phyloP scores from a whole-genome alignment of 164 flowering plant species.

The Stephania yunnanensis region DNA sequence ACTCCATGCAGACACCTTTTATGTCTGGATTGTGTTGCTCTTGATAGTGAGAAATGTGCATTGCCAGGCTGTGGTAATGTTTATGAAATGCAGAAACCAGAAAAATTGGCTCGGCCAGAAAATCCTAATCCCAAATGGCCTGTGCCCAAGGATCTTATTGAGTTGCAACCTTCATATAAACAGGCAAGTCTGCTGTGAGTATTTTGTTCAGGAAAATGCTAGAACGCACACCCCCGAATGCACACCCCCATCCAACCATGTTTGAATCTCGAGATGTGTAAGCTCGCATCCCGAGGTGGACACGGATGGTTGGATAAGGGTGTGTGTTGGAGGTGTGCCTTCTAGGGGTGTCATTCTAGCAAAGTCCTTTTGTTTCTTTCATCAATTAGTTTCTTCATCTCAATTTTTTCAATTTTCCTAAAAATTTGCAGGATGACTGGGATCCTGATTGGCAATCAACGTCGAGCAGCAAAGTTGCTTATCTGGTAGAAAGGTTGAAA shows the following conservation, averaged over 20 bases:
- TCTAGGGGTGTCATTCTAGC: too few relatives aligned
- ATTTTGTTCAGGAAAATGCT: not conserved
- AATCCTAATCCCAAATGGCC: constrained; percentile 99
- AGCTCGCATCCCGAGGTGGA: too few relatives aligned
- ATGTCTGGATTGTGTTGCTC: constrained; percentile 86
- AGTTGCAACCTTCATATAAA: constrained; percentile 94
- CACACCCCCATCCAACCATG: too few relatives aligned
- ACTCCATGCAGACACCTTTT: constrained; percentile 96
- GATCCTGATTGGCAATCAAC: constrained; percentile 99
- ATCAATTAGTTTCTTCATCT: not conserved
- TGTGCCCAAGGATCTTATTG: constrained; percentile 98
- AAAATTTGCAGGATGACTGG: constrained; percentile 72
- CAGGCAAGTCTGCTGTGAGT: constrained; percentile 43
- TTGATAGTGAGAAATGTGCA: constrained; percentile 75
- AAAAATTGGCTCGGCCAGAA: constrained; percentile 78
- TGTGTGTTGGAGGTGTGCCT: too few relatives aligned
- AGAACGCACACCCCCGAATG: too few relatives aligned
- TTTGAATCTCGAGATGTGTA: too few relatives aligned
- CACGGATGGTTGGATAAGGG: too few relatives aligned
- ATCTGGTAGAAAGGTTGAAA: constrained; percentile 63
- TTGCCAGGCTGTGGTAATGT: constrained; percentile 71
- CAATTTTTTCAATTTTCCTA: not conserved
- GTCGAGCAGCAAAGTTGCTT: constrained; percentile 89
- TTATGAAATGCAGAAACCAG: constrained; percentile 96
- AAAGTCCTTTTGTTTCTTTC: not conserved